Base-by-base conservation (phyloP, 352 stramenopile species). In the Phytophthora nicotianae region DNA sequence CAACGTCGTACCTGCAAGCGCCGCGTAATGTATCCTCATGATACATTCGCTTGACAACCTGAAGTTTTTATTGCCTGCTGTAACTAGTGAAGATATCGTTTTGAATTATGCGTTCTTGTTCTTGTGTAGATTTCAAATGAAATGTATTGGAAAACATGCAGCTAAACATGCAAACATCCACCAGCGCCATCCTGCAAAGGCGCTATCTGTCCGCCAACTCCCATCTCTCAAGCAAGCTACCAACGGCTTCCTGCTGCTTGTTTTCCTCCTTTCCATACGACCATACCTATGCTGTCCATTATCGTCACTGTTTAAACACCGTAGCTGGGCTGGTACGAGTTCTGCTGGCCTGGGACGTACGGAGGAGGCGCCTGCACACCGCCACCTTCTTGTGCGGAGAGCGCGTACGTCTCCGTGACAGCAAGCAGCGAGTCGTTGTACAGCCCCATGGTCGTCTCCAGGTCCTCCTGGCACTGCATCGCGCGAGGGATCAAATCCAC, bases 351-450 rank as follows among this genome's bases (percentile, higher is more conserved):
- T 35, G 87, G 87, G 37, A 95, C 87, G 68, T 93, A 95, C 33
- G 87, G 87, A 49, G 87, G 79, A 14, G 87, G 87, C 35, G 86
- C 81, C 48, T 88, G 72, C 50, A 77, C 68, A 24, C 72, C 68
- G 5, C 78, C 76, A 7, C 75, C 74, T 37, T 90, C 84, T 63
- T 91, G 75, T 24, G 83, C 85, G 26, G 87, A 92, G 11, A 95
- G 62, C 53, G 84, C 84, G 53, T 93, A 95, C 58, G 87, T 95
- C 68, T 95, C 87, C 32, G 79, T 93, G 8, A 95, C 85, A 9
- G 87, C 87, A 52, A 95, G 66, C 52, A 96, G 74, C 60, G 87
- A 96, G 68, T 94, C 87, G 64, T 96, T 96, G 82, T 96, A 96
- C 47, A 94, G 65, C 41, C 86, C 83, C 81, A 94, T 96, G 3